Base-by-base conservation (phyloP, 2,329 filamentous ascomycete species). In the Dryadomyces quercus-mongolicae region DNA sequence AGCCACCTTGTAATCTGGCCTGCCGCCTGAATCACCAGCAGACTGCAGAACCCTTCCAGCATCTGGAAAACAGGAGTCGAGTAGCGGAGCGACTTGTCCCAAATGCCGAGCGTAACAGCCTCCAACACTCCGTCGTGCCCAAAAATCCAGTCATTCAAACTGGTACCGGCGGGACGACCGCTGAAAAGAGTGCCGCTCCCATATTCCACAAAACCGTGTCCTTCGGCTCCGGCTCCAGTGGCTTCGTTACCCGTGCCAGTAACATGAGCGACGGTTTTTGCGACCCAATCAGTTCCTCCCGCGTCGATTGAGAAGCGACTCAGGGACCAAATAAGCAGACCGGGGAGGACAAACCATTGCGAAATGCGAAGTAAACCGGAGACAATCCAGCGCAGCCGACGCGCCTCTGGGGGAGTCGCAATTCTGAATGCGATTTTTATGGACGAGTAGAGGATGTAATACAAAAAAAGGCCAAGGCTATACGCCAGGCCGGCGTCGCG, bases 1-100 rank as follows among this genome's bases (percentile, higher is more conserved):
- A 97, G 79, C 85, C 90, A 97, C 68, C 88, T 81, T 20, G 93
- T 95, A 60, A 97, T 90, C 68, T 96, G 92, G 0, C 93, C 93
- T 15, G 88, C 85, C 18, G 91, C 89, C 70, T 98, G 93, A 55
- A 98, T 97, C 60, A 97, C 91, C 55, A 97, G 73, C 62, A 98
- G 73, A 65, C 89, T 97, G 74, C 93, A 97, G 71, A 98, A 98
- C 7, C 93, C 93, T 69, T 98, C 93, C 52, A 87, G 81, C 9
- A 98, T 75, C 71, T 98, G 93, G 72, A 97, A 98, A 52, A 95
- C 79, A 0, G 93, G 93, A 4, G 88, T 94, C 38, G 91, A 95
- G 74, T 94, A 97, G 65, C 85, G 80, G 69, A 98, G 71, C 51
- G 88, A 73, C 66, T 85, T 90, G 66, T 96, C 90, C 93, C 93